Base-by-base conservation (phyloP, 345 rosid genomes). In the Corymbia maculata region DNA sequence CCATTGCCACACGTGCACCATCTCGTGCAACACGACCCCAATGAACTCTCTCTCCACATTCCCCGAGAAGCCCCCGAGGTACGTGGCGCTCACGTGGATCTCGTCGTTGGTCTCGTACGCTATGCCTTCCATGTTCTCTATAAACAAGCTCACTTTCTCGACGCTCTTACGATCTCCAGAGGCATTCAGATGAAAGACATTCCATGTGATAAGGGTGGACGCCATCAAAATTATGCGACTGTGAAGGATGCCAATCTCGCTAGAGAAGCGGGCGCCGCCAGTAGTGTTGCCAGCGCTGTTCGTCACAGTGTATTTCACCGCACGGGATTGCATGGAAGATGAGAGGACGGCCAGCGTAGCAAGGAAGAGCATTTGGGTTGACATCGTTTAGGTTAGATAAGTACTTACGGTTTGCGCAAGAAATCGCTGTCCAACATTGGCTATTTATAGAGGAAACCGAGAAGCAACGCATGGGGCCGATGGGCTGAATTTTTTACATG, bases 1-100 rank as follows among this genome's bases (percentile, higher is more conserved):
- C 98, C 98, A 96, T 53, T 94, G 97, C 98, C 95, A 95, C 21
- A 95, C 86, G 49, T 95, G 97, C 4, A 93, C 86, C 93, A 94
- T 94, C 86, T 94, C 99, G 36, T 95, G 97, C 84, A 95, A 95
- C 50, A 95, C 50, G 4, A 97, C 93, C 8, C 96, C 97, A 0
- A 88, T 91, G 57, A 94, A 91, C 87, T 94, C 97, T 24, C 49
- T 68, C 85, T 53, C 94, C 3, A 94, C 79, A 21, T 96, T 92
- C 4, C 95, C 95, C 22, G 87, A 28, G 88, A 89, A 89, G 53
- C 64, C 89, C 12, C 88, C 93, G 1, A 93, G 61, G 80, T 91
- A 89, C 15, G 75, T 85, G 3, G 92, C 93, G 86, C 89, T 91
- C 26, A 93, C 88, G 30, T 94, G 93, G 50, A 94, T 93, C 75